These are phyloP conservation scores for Jaenimonas drosophilae DNA, from an alignment of 208 protist genomes.

Conservation along the genomic window DNA sequence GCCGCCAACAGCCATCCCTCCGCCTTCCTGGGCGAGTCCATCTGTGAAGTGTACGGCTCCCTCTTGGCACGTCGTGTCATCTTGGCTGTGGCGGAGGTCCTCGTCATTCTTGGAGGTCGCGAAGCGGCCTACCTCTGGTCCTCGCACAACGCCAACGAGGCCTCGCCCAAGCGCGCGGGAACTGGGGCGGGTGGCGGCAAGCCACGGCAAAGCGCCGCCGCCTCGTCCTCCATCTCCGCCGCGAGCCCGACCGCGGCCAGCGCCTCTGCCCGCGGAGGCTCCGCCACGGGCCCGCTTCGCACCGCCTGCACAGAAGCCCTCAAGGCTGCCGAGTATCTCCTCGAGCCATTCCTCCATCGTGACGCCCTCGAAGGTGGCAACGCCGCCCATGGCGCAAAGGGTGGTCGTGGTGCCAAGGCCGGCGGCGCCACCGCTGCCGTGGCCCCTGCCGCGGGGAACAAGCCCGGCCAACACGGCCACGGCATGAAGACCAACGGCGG, in stretches of 20 bases:
- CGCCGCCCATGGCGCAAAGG: not conserved
- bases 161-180: no score
- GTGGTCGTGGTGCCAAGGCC: not conserved
- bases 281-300: not conserved
- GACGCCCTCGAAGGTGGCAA: slow-evolving; percentile 1
- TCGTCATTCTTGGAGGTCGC: slow-evolving; percentile 32
- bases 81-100: slow-evolving; percentile 45
- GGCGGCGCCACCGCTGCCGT: not conserved
- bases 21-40: slow-evolving; percentile 21
- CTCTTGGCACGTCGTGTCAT: slow-evolving; percentile 38
- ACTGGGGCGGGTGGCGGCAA: not conserved
- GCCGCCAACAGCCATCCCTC: slow-evolving; percentile 1
- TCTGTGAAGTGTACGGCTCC: slow-evolving; percentile 31
- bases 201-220: not conserved
- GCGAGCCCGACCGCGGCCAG: slow-evolving; percentile 1
- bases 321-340: slow-evolving; percentile 26
- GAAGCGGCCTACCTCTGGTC: slow-evolving; percentile 45
- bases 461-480: not conserved
- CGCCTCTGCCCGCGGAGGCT: slow-evolving; percentile 2
- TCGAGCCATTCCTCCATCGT: slow-evolving; percentile 20
- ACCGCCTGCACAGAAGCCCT: slow-evolving; percentile 58
- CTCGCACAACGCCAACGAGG: slow-evolving; percentile 1
- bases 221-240: not conserved
- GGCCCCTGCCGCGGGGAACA: not conserved
- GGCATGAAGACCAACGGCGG: not conserved